These are phyloP conservation scores for Ajuga reptans DNA, from an alignment of 305 asterid genomes.

Conservation along the genomic window DNA sequence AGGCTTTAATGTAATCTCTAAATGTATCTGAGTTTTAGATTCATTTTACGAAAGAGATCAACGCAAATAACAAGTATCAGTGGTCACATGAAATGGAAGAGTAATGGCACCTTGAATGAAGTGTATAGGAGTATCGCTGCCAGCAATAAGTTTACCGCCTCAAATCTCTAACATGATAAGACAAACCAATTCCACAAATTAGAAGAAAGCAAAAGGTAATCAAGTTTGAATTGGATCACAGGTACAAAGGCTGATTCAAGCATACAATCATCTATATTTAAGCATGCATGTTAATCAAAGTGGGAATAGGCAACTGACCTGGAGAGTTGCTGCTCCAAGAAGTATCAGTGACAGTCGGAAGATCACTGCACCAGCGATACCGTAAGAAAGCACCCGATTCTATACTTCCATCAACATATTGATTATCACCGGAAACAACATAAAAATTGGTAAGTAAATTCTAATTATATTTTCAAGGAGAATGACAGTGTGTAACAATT, in stretches of 20 bases:
- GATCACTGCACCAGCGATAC: constrained; percentile 89
- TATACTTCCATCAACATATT: constrained; percentile 26
- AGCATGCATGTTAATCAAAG: constrained; percentile 13
- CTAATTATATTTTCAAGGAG: neutral
- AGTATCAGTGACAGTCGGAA: constrained; percentile 75
- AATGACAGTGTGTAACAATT: constrained; percentile 10
- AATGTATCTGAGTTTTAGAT: neutral
- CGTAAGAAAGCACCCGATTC: constrained; percentile 90
- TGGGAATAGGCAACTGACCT: constrained; percentile 44
- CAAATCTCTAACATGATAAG: constrained; percentile 49
- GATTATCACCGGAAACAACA: constrained; percentile 15
- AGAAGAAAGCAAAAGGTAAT: constrained; percentile 15
- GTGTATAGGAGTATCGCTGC: constrained; percentile 71
- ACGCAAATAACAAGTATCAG: constrained; percentile 6
- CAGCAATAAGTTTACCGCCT: constrained; percentile 69
- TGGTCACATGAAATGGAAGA: constrained; percentile 15
- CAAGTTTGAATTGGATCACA: neutral
- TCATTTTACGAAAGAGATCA: constrained; percentile 4
- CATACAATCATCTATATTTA: neutral
- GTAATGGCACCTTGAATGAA: constrained; percentile 73
- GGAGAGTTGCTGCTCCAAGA: constrained; percentile 91
- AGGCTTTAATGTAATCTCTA: neutral
- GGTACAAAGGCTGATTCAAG: constrained; percentile 1
- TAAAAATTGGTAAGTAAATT: constrained; percentile 19
- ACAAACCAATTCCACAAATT: constrained; percentile 11